Evolutionary conservation across 352 stramenopile genomes (phyloP), one percentile per base, ranked within the genome.

Genomic region (Phytophthora cactorum): DNA sequence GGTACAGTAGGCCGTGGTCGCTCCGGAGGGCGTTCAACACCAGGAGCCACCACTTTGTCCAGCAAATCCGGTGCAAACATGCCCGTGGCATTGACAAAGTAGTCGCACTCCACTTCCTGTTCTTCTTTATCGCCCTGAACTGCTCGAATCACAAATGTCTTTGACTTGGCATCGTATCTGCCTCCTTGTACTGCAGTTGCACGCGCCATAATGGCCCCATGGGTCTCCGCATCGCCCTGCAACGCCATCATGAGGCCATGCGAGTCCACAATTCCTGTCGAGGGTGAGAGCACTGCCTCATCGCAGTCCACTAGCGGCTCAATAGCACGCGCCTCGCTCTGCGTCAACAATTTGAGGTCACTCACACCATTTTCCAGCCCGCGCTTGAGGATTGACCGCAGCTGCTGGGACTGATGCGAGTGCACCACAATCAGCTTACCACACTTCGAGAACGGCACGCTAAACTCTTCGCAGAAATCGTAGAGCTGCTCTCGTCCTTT

Each of bases 371-470:
- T 96, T 11, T 52, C 63, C 0, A 61, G 56, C 5, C 75, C 85
- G 12, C 61, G 68, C 17, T 68, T 63, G 4, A 69, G 53, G 14
- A 93, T 85, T n/a, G 49, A 57, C 7, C 44, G 59, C 2, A 95
- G 61, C 31, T 88, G 68, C 12, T 79, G 45, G 2, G 66, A 61
- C 73, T 93, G 63, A 22, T 85, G 61, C 39, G 71, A 52, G 15
- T 93, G 76, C 1, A 90, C 96, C 4, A 99, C 97, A 62, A 99
- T 90, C 17, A 99, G 72, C 74, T 99, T 99, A 11, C 97, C 97
- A 74, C 89, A 98, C 31, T 86, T 78, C n/a, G 78, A 66, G 63
- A 93, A 80, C 1, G 86, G 75, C 43, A 99, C 89, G 17, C 68
- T 44, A 43, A 91, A 86, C 31, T 92, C 80, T 3, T 82, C 49